phyloP scores from a whole-genome alignment of 352 stramenopile genomes.

The Plasmopara viticola region DNA sequence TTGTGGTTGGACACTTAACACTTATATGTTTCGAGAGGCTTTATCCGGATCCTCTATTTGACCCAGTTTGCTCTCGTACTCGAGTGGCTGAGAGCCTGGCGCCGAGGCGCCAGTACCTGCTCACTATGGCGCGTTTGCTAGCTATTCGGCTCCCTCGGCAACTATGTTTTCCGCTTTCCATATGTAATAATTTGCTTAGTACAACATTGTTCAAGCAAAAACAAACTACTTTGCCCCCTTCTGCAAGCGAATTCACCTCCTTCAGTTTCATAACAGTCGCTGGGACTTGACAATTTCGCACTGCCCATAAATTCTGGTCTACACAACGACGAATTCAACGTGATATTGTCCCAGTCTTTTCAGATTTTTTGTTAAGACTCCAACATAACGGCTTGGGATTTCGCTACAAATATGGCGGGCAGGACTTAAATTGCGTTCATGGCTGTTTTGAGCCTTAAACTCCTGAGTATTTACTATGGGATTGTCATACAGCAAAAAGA shows the following conservation, averaged over 20 bases:
- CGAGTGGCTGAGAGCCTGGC: too few species aligned
- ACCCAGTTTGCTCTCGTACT: too few species aligned
- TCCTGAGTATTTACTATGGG: slow-evolving; percentile 1
- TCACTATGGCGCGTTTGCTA: too few species aligned
- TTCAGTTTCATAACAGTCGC: background rate
- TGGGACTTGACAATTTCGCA: background rate
- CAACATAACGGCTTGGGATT: slow-evolving; percentile 6
- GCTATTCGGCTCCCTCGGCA: too few species aligned
- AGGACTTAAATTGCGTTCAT: slow-evolving; percentile 3
- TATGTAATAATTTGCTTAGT: too few species aligned
- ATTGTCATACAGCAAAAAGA: background rate
- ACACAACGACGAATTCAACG: background rate
- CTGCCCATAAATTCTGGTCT: background rate
- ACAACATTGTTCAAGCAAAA: too few species aligned
- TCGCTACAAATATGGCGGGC: slow-evolving; percentile 6
- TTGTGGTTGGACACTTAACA: too few species aligned
- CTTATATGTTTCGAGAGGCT: too few species aligned
- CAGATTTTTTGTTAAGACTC: slow-evolving; percentile 6
- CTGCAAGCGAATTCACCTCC: background rate
- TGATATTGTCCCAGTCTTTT: slow-evolving; percentile 4
- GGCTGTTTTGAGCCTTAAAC: background rate
- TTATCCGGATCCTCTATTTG: too few species aligned
- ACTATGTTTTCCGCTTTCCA: too few species aligned
- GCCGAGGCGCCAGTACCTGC: too few species aligned
- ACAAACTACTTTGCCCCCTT: background rate